Conservation (phyloP, 805 yeast genomes). For the Candida mattraensis region DNA sequence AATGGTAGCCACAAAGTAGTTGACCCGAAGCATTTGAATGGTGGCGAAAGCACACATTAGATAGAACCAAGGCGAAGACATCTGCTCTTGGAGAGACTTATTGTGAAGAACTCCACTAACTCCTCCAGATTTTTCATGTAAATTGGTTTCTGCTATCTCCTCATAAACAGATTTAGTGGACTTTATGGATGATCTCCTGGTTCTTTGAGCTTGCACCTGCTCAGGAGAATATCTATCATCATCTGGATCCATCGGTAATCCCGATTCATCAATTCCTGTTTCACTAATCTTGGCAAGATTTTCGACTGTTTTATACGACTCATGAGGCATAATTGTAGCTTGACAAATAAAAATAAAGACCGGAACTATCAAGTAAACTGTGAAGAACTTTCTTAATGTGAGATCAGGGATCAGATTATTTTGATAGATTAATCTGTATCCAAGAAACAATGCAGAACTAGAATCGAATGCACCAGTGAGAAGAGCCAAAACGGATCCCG, state of each 20-base stretch:
- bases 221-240: conserved; percentile 32
- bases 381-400: conserved; percentile 60
- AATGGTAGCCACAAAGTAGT: conserved; percentile 89
- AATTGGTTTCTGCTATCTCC: conserved; percentile 58
- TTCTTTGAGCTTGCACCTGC: conserved; percentile 17
- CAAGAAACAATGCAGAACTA: conserved; percentile 81
- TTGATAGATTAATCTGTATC: conserved; percentile 68
- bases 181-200: conserved; percentile 36
- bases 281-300: conserved; percentile 66
- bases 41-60: conserved; percentile 78
- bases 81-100: conserved; percentile 38
- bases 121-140: conserved; percentile 57
- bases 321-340: conserved; percentile 73
- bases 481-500: conserved; percentile 79
- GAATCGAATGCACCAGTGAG: conserved; percentile 94
- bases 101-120: conserved; percentile 82
- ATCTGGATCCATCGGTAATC: conserved; percentile 53
- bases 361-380: conserved; percentile 70
- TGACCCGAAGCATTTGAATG: conserved; percentile 87
- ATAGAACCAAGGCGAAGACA: conserved; percentile 68
- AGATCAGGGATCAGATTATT: conserved; percentile 36
- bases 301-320: conserved; percentile 71
- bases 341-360: conserved; percentile 74
- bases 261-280: conserved; percentile 73
- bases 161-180: conserved; percentile 59